Evolutionary conservation across 495 filamentous ascomycete species (phyloP).

Genomic region (Aeminium ludgeri): DNA sequence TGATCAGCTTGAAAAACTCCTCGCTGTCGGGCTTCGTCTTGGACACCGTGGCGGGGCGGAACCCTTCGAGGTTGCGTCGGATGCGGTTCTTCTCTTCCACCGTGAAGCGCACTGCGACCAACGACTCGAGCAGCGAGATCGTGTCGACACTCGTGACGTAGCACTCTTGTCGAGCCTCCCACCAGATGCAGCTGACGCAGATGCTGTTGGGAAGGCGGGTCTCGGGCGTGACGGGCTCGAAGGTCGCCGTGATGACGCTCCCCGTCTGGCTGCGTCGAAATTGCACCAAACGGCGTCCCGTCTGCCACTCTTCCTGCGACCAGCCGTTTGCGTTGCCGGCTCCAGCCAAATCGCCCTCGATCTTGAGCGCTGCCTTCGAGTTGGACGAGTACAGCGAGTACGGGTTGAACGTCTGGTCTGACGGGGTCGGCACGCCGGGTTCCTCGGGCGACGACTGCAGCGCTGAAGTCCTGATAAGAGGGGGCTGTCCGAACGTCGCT

Average conservation of each 20-base stretch:
- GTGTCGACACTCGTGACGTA: conserved; percentile 95
- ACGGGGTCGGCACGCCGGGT: conserved; percentile 22
- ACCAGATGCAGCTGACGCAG: conserved; percentile 43
- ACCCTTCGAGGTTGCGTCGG: conserved; percentile 82
- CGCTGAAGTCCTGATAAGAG: conserved; percentile 71
- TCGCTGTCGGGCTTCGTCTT: conserved; percentile 84
- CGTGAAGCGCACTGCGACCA: conserved; percentile 67
- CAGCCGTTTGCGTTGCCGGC: conserved; percentile 62
- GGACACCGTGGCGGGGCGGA: conserved; percentile 74
- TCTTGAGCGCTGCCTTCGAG: conserved; percentile 60
- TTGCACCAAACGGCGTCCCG: conserved; percentile 64
- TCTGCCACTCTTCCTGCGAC: conserved; percentile 60
- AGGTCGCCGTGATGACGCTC: conserved; percentile 26
- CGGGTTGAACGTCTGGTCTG: conserved; percentile 47
- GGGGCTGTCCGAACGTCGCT: too few species aligned
- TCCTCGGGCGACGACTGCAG: conserved; percentile 40
- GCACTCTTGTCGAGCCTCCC: conserved; percentile 77
- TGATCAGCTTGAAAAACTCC: conserved; percentile 96
- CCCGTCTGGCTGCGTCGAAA: conserved; percentile 58
- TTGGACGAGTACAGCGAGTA: conserved; percentile 65
- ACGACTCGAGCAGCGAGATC: conserved; percentile 75
- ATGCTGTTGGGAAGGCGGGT: conserved; percentile 22
- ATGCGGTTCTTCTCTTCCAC: conserved; percentile 98
- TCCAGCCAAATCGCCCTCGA: conserved; percentile 74
- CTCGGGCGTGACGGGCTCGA: conserved; percentile 24